Percentiles rank a stretch among this genome's conserved stretches.
Evolutionary conservation across 495 filamentous ascomycete genomes (phyloP).

Genomic region (Pseudevernia furfuracea): DNA sequence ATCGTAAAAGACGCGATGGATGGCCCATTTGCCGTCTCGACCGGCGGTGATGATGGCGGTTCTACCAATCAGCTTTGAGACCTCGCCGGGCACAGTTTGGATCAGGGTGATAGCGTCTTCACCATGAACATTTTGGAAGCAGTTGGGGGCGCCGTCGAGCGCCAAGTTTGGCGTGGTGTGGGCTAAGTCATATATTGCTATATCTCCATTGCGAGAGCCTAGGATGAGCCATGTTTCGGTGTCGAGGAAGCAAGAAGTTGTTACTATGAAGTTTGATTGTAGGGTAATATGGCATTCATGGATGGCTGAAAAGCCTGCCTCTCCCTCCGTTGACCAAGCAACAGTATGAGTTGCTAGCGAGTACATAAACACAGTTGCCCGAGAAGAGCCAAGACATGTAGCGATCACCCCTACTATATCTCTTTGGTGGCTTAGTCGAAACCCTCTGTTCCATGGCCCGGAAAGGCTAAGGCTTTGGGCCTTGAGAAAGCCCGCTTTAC

Average conservation of each 20-base stretch:
- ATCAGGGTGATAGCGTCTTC: constrained; percentile 68
- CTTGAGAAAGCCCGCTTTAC: constrained; percentile 50
- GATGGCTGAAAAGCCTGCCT: background rate
- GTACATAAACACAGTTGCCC: background rate
- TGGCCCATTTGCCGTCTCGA: constrained; percentile 64
- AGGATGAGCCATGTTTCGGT: constrained; percentile 47
- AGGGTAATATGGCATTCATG: background rate
- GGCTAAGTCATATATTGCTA: constrained; percentile 46
- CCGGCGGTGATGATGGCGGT: constrained; percentile 56
- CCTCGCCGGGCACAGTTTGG: constrained; percentile 28
- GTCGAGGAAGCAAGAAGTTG: constrained; percentile 34
- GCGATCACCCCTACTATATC: constrained; percentile 6
- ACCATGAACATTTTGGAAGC: constrained; percentile 37
- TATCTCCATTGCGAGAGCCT: constrained; percentile 57
- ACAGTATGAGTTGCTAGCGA: background rate
- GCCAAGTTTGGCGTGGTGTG: background rate
- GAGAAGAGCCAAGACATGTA: constrained; percentile 12
- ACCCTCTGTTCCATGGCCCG: background rate
- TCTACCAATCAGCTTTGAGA: constrained; percentile 1
- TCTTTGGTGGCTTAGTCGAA: background rate
- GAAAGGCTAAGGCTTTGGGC: constrained; percentile 19
- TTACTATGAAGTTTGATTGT: constrained; percentile 30
- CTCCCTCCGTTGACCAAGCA: background rate
- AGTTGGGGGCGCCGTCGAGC: background rate
- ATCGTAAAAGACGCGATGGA: constrained; percentile 35